phyloP scores from a whole-genome alignment of 768 basidiomycete species.

The Neoboletus subvelutipes region DNA sequence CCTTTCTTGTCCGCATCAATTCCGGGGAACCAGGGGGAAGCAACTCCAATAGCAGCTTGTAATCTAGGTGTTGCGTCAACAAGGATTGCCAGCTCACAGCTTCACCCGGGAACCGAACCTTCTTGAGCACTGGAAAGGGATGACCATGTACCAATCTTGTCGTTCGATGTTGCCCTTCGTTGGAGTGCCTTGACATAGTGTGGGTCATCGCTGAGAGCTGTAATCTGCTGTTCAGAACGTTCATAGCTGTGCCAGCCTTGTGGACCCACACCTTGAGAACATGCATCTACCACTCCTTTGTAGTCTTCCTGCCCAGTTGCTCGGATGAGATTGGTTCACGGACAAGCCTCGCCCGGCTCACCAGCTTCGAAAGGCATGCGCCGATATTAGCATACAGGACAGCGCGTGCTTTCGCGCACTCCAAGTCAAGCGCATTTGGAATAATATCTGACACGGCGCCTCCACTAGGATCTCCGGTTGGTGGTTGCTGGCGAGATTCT shows the following conservation, averaged over 20 bases:
- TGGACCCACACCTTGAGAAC: slow-evolving; percentile 67
- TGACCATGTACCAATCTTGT: slow-evolving; percentile 77
- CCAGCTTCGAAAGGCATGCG: slow-evolving; percentile 80
- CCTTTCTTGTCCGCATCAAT: slow-evolving; percentile 43
- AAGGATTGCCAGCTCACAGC: not conserved
- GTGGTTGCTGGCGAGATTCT: slow-evolving; percentile 11
- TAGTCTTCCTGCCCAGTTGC: slow-evolving; percentile 58
- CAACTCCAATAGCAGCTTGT: slow-evolving; percentile 65
- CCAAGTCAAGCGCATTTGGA: slow-evolving; percentile 39
- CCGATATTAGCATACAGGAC: slow-evolving; percentile 85
- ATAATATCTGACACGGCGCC: slow-evolving; percentile 11
- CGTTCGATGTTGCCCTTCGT: slow-evolving; percentile 85
- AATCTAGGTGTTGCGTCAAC: slow-evolving; percentile 52
- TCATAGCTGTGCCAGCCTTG: not conserved
- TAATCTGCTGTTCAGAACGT: slow-evolving; percentile 4
- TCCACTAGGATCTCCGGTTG: slow-evolving; percentile 7
- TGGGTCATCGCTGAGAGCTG: slow-evolving; percentile 87
- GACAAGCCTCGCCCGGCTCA: slow-evolving; percentile 34
- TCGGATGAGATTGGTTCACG: not conserved
- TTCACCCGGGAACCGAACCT: slow-evolving; percentile 47
- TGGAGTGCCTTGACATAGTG: slow-evolving; percentile 85
- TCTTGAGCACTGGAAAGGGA: slow-evolving; percentile 80
- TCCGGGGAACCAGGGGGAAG: slow-evolving; percentile 57
- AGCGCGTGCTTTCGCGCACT: slow-evolving; percentile 61
- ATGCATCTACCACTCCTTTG: slow-evolving; percentile 76